Base-by-base conservation (phyloP, 768 basidiomycete species). In the Pleurotus tuber-regium region DNA sequence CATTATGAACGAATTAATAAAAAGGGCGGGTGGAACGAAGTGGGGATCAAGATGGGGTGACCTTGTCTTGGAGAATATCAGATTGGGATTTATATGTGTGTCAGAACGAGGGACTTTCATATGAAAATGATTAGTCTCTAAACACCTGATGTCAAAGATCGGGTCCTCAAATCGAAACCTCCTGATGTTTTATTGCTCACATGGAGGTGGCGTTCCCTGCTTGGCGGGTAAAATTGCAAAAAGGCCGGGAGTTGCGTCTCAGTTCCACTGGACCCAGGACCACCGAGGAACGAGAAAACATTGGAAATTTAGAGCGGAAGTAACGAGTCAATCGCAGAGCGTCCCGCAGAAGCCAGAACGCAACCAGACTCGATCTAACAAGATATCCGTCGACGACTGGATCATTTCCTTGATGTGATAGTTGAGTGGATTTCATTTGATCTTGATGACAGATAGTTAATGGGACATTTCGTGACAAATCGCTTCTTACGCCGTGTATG, bases 1-100 rank as follows among this genome's bases (percentile, higher is more conserved):
- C 85, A 87, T 87, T 50, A 42, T 76, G 57, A 50, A 6, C 23
- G n/a, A 10, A 30, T 9, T 41, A 48, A 61, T 47, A 52, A 52
- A 43, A 47, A 52, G 54, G 44, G 50, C 31, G 38, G 57, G 59
- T 61, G 47, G 61, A 55, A 53, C 53, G 61, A 56, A 54, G 54
- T 57, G 47, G 28, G n/a, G 33, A 43, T 12, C 11, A 24, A 19
- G 23, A n/a, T n/a, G n/a, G n/a, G n/a, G n/a, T n/a, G n/a, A n/a
- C n/a, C n/a, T n/a, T n/a, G n/a, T n/a, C n/a, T n/a, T n/a, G n/a
- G n/a, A n/a, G n/a, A n/a, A n/a, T n/a, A 16, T n/a, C 35, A 36
- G n/a, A 33, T n/a, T 33, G 19, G 35, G 35, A 14, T n/a, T 19
- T 36, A n/a, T 36, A 36, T 36, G 19, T 19, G 19, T 36, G 35